Evolutionary conservation across 805 yeast species (phyloP).

Genomic region (Candida fluviatilis): DNA sequence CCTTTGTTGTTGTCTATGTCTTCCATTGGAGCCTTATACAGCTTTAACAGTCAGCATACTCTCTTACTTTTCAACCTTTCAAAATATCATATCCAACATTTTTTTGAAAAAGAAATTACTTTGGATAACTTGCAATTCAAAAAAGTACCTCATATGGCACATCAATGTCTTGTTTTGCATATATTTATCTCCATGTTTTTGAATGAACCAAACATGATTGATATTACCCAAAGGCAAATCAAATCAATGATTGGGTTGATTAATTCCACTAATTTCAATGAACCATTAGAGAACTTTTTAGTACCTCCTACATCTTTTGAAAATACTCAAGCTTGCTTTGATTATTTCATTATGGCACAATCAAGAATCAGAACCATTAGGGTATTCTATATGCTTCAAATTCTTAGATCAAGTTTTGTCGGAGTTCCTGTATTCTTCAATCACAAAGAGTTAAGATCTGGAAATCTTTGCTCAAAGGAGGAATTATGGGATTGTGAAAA

Average conservation of each 20-base stretch:
- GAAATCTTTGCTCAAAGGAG: conserved; percentile 60
- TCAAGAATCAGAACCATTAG: conserved; percentile 53
- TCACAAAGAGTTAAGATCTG: conserved; percentile 50
- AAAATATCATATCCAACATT: conserved; percentile 61
- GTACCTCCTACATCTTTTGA: conserved; percentile 33
- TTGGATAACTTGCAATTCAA: conserved; percentile 44
- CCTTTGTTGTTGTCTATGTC: conserved; percentile 79
- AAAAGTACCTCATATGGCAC: conserved; percentile 53
- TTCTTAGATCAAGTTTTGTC: conserved; percentile 42
- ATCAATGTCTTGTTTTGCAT: conserved; percentile 53
- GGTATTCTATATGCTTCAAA: conserved; percentile 46
- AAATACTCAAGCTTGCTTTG: conserved; percentile 38
- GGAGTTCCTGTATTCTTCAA: conserved; percentile 39
- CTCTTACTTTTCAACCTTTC: conserved; percentile 64
- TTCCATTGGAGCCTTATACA: conserved; percentile 83
- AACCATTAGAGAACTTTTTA: conserved; percentile 44
- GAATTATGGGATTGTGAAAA: conserved; percentile 54
- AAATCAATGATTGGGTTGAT: conserved; percentile 52
- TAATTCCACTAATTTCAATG: conserved; percentile 48
- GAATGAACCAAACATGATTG: conserved; percentile 48
- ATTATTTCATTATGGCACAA: conserved; percentile 52
- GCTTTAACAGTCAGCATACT: conserved; percentile 76
- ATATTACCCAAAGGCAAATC: conserved; percentile 49
- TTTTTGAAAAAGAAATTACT: conserved; percentile 51
- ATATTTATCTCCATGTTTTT: conserved; percentile 54